phyloP scores from a whole-genome alignment of 352 stramenopile genomes.

The Hyaloperonospora brassicae region DNA sequence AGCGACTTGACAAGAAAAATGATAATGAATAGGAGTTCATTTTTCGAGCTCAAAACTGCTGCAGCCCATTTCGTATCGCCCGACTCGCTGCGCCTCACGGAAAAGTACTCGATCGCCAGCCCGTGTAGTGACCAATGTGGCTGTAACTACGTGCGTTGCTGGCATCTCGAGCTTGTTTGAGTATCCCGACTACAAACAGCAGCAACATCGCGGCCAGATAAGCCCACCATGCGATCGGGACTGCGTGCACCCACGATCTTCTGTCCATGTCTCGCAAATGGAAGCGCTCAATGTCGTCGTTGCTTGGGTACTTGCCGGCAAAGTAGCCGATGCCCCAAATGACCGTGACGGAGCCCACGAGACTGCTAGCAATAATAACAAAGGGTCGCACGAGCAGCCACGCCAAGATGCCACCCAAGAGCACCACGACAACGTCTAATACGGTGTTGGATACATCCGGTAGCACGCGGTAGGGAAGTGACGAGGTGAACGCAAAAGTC shows the following conservation, averaged over 20 bases:
- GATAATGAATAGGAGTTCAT: no score
- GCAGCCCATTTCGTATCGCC: background rate
- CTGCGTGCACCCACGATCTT: slow-evolving; percentile 29
- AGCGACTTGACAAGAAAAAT: no score
- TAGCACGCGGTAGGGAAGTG: slow-evolving; percentile 39
- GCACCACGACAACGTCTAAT: slow-evolving; percentile 31
- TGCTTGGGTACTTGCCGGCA: slow-evolving; percentile 55
- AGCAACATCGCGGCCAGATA: slow-evolving; percentile 47
- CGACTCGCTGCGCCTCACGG: background rate
- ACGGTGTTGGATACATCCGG: slow-evolving; percentile 16
- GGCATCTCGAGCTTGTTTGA: slow-evolving; percentile 22
- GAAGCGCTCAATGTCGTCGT: slow-evolving; percentile 44
- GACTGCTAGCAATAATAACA: slow-evolving; percentile 51
- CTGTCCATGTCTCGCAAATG: slow-evolving; percentile 10
- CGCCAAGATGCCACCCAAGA: slow-evolving; percentile 37
- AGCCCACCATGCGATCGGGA: slow-evolving; percentile 52
- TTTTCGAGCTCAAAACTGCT: background rate
- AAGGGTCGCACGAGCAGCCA: slow-evolving; percentile 47
- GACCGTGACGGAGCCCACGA: slow-evolving; percentile 41
- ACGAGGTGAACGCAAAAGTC: slow-evolving; percentile 33
- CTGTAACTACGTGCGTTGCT: slow-evolving; percentile 10
- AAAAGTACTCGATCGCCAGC: slow-evolving; percentile 17
- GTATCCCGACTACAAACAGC: slow-evolving; percentile 38
- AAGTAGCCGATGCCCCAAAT: slow-evolving; percentile 70
- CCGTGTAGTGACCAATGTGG: slow-evolving; percentile 21